Percentiles rank a stretch among this genome's conserved stretches.
These are phyloP conservation scores for Candida sanyiensis DNA, from an alignment of 805 yeast genomes.

Conservation along the genomic window DNA sequence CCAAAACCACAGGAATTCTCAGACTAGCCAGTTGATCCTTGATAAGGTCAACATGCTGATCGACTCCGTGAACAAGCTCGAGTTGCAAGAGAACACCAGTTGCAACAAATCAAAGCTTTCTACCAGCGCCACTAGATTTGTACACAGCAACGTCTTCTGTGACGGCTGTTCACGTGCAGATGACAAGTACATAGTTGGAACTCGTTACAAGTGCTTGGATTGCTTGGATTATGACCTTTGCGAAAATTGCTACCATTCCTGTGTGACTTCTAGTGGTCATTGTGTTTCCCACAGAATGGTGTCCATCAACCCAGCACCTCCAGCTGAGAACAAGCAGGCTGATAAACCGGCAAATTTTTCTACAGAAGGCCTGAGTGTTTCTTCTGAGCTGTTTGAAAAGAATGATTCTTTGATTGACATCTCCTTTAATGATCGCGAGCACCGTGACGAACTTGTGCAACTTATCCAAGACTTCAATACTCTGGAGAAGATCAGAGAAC, in stretches of 20 bases:
- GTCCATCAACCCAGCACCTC: slow-evolving; percentile 1
- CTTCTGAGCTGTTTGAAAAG: background rate
- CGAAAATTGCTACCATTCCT: slow-evolving; percentile 2
- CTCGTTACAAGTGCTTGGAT: slow-evolving; percentile 6
- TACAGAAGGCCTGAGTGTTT: no score
- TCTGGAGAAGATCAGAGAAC: slow-evolving; percentile 1
- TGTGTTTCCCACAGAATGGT: slow-evolving; percentile 1
- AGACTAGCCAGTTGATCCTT: background rate
- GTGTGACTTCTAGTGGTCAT: background rate
- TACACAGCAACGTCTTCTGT: slow-evolving; percentile 16
- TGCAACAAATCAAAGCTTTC: background rate
- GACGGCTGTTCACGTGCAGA: slow-evolving; percentile 3
- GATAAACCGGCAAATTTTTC: background rate
- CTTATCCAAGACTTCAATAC: slow-evolving; percentile 3
- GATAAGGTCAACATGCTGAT: background rate
- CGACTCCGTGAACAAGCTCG: background rate
- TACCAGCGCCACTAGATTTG: background rate
- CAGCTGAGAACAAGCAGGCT: background rate
- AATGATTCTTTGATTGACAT: slow-evolving; percentile 5
- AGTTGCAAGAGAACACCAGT: background rate
- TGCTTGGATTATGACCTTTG: slow-evolving; percentile 6
- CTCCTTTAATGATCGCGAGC: slow-evolving; percentile 4
- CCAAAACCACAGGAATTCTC: background rate
- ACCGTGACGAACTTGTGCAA: slow-evolving; percentile 4
- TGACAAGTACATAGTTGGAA: background rate